Conservation (phyloP, 768 basidiomycete genomes). For the Filobasidium floriforme region DNA sequence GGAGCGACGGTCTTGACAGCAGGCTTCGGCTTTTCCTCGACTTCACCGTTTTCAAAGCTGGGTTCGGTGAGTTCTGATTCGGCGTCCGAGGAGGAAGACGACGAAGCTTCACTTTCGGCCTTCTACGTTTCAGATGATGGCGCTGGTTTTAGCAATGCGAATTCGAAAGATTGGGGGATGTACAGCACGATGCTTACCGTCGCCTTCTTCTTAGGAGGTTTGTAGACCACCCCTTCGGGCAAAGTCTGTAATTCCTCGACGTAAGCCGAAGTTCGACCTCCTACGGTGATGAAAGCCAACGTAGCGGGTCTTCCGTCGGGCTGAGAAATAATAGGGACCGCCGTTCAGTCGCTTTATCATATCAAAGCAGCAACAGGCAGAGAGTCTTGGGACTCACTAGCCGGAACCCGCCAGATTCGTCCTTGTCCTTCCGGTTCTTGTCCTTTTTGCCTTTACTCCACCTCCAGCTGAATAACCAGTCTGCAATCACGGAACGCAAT, state of each 20-base stretch:
- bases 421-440: slow-evolving; percentile 24
- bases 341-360: too few species aligned
- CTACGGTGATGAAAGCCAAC: slow-evolving; percentile 66
- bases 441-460: slow-evolving; percentile 43
- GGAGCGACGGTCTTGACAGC: not conserved
- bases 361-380: too few species aligned
- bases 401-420: slow-evolving; percentile 21
- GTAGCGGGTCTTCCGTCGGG: slow-evolving; percentile 64
- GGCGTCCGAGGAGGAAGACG: not conserved
- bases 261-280: slow-evolving; percentile 68
- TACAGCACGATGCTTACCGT: slow-evolving; percentile 3
- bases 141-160: not conserved
- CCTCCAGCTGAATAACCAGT: slow-evolving; percentile 43
- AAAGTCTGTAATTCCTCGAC: slow-evolving; percentile 57
- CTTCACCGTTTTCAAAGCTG: not conserved
- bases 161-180: not conserved
- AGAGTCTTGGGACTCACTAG: slow-evolving; percentile 34
- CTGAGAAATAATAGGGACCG: slow-evolving; percentile 47
- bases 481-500: slow-evolving; percentile 49
- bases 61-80: slow-evolving; percentile 1
- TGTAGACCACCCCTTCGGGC: slow-evolving; percentile 39
- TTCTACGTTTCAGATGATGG: too few species aligned
- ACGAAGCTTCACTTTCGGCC: not conserved
- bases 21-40: not conserved
- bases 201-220: slow-evolving; percentile 13